phyloP scores from a whole-genome alignment of 306 rosid species.

The Quercus berberidifolia region DNA sequence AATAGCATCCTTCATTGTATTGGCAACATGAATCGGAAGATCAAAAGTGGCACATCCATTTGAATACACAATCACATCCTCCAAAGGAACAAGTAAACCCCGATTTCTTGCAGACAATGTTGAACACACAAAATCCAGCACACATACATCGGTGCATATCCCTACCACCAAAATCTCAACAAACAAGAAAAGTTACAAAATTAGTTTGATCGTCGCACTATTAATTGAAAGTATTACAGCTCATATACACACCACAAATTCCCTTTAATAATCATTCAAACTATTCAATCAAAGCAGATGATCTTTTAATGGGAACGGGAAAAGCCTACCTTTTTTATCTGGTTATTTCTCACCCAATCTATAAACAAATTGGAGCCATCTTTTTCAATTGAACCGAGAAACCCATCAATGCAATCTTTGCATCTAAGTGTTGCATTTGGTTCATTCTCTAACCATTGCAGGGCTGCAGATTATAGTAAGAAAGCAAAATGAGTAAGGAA shows the following conservation, averaged over 20 bases:
- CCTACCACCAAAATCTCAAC: constrained; percentile 76
- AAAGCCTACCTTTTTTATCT: constrained; percentile 64
- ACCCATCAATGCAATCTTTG: constrained; percentile 86
- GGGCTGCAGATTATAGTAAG: constrained; percentile 30
- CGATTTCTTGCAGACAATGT: constrained; percentile 70
- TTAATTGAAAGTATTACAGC: background rate
- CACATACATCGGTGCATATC: constrained; percentile 87
- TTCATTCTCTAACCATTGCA: constrained; percentile 78
- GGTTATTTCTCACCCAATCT: constrained; percentile 79
- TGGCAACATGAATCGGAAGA: constrained; percentile 65
- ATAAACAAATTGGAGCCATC: constrained; percentile 78
- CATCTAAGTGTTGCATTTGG: constrained; percentile 70
- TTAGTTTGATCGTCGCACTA: background rate
- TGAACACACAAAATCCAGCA: constrained; percentile 78
- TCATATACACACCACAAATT: background rate
- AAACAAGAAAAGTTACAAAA: constrained; percentile 16
- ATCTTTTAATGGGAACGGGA: background rate
- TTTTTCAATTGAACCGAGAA: constrained; percentile 49
- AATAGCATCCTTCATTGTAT: constrained; percentile 43
- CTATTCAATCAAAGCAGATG: constrained; percentile 2
- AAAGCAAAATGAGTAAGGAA: background rate
- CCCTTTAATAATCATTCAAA: background rate
- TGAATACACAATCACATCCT: constrained; percentile 80
- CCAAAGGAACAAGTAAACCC: constrained; percentile 59
- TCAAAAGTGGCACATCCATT: constrained; percentile 82